Evolutionary conservation across 371 early-diverging fungal genomes (phyloP).

Genomic region (Mortierella sp.): DNA sequence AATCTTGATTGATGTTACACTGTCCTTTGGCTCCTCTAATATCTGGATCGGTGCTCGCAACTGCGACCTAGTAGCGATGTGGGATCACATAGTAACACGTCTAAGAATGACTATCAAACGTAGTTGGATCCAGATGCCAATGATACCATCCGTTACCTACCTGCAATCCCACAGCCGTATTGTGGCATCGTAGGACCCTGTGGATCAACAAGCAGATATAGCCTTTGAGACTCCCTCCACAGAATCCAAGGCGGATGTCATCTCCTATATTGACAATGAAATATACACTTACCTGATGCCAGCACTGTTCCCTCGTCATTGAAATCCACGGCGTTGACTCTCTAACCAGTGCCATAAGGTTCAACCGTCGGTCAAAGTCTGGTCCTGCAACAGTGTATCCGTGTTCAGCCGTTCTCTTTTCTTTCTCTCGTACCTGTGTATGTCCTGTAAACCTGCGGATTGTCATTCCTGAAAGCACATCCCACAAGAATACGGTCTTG

Average conservation of each 20-base stretch:
- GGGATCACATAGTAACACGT: neutral
- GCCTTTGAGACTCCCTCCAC: too few relatives aligned
- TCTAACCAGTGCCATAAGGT: constrained; percentile 44
- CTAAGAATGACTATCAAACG: neutral
- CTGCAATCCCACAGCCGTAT: constrained; percentile 91
- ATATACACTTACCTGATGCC: constrained; percentile 77
- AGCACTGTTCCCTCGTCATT: constrained; percentile 83
- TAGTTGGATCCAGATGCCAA: neutral
- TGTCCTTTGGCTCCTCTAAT: constrained; percentile 89
- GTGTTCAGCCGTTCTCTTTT: too few relatives aligned
- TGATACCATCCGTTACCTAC: constrained; percentile 23
- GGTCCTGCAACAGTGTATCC: too few relatives aligned
- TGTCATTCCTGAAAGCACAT: constrained; percentile 79
- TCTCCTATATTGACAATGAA: too few relatives aligned
- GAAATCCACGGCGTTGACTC: constrained; percentile 86
- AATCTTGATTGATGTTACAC: constrained; percentile 81
- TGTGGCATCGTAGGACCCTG: constrained; percentile 90
- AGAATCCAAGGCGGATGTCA: too few relatives aligned
- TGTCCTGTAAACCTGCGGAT: constrained; percentile 86
- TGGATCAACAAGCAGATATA: constrained; percentile 1
- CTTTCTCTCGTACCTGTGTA: constrained; percentile 65
- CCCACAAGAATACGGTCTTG: constrained; percentile 85
- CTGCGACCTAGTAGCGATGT: constrained; percentile 61
- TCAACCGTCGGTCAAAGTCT: too few relatives aligned
- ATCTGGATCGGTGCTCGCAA: constrained; percentile 82